Base-by-base conservation (phyloP, 305 asterid species). In the Euphrasia arctica region DNA sequence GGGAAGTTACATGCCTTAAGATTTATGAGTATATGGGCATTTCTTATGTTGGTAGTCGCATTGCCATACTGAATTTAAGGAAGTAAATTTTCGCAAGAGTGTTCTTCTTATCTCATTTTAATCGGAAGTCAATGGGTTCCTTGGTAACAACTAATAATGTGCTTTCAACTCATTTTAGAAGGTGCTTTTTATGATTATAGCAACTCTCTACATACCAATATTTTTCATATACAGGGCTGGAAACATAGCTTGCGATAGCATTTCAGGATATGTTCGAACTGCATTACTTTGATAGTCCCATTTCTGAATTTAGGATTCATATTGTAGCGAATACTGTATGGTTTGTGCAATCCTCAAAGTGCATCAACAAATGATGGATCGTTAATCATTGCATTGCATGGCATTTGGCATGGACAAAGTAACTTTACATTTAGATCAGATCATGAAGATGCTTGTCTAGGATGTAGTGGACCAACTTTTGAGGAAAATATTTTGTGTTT, bases 251-350 rank as follows among this genome's bases (percentile, higher is more conserved):
- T 57, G 62, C 6, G 12, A 29, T 32, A 57, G 62, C 62, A 29
- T 12, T 57, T 31, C 25, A 57, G 62, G 43, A 29, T 57, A 43
- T 43, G n/a, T 3, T 57, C 62, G n/a, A 57, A 57, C 27, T 2
- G 28, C 62, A 57, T 32, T 14, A 10, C 47, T 34, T 32, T 58
- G 28, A 58, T 13, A 8, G 4, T 58, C 48, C 14, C 47, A 34
- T 32, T n/a, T 34, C 62, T 58, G 47, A 34, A 58, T 58, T 12
- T n/a, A 58, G 43, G 11, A 58, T 34, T 41, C 60, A 54, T 31
- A 4, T 31, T n/a, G 62, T 57, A 45, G 11, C 11, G 32, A 57
- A 31, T 57, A 11, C 11, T 57, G 34, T 12, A 29, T 34, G 45
- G 62, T 57, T 57, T 57, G 43, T 57, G 47, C 47, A 31, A n/a